Evolutionary conservation across 1,284 basidiomycete species (phyloP).

Genomic region (Pisolithus thermaeus): DNA sequence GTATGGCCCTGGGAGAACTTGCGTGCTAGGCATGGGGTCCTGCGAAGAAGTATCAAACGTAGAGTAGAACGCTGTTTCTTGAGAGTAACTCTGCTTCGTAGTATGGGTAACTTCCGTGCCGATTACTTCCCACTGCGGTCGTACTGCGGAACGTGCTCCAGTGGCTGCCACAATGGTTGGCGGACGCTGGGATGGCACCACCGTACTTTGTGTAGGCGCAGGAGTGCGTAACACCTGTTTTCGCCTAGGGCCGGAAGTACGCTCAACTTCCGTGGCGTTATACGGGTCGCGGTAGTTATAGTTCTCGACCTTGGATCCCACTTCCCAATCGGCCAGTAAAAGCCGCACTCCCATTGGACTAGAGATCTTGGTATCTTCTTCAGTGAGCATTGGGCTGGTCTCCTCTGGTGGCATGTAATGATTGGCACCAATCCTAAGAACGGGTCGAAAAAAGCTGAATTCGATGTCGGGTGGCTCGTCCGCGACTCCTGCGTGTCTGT

Average conservation of each 20-base stretch:
- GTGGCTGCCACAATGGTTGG: constrained; percentile 31
- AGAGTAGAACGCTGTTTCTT: constrained; percentile 7
- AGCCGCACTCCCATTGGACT: constrained; percentile 51
- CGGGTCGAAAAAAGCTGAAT: constrained; percentile 58
- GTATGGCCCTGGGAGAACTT: constrained; percentile 64
- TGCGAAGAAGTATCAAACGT: constrained; percentile 33
- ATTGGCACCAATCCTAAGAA: constrained; percentile 24
- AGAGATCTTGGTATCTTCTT: constrained; percentile 16
- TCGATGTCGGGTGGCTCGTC: constrained; percentile 48
- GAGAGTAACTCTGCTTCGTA: constrained; percentile 11
- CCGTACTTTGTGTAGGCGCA: constrained; percentile 17
- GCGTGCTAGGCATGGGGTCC: constrained; percentile 53
- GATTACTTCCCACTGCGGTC: constrained; percentile 9
- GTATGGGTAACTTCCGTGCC: constrained; percentile 3
- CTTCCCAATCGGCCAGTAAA: constrained; percentile 61
- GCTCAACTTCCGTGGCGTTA: constrained; percentile 27
- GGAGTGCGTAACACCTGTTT: constrained; percentile 5
- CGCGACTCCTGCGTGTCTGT: constrained; percentile 18
- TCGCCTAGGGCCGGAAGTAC: not conserved
- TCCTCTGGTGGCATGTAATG: constrained; percentile 22
- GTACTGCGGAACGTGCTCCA: constrained; percentile 13
- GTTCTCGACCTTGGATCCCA: constrained; percentile 44
- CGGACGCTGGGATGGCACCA: constrained; percentile 22
- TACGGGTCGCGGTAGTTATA: constrained; percentile 57
- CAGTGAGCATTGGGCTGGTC: constrained; percentile 10